Evolutionary conservation across 345 rosid genomes (phyloP).

Genomic region (Salix brachista): DNA sequence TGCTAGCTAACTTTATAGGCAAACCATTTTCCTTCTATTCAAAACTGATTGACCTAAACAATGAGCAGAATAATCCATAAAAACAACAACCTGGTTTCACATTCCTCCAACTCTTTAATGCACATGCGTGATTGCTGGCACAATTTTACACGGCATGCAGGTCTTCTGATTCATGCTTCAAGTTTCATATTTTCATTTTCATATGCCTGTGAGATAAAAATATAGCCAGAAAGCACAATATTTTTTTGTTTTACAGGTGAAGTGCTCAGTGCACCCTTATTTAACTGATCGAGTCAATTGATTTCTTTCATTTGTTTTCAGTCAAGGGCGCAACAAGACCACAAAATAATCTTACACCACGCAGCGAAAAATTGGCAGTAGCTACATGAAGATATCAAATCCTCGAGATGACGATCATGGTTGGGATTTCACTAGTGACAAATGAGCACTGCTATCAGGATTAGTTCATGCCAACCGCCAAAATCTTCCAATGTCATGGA

Average conservation of each 20-base stretch:
- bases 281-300: not conserved
- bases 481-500: not conserved
- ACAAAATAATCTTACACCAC: conserved; percentile 10
- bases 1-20: not conserved
- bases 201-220: too few species aligned
- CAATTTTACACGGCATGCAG: too few species aligned
- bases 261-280: not conserved
- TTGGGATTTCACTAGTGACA: too few species aligned
- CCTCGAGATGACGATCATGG: too few species aligned
- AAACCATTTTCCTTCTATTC: too few species aligned
- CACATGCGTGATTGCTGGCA: not conserved
- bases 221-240: too few species aligned
- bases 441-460: too few species aligned
- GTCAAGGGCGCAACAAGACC: conserved; percentile 21
- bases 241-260: too few species aligned
- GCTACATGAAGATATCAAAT: conserved; percentile 11
- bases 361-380: conserved; percentile 23
- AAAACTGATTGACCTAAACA: too few species aligned
- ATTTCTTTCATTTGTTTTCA: conserved; percentile 22
- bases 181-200: too few species aligned
- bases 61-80: too few species aligned
- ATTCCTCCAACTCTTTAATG: not conserved
- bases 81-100: not conserved
- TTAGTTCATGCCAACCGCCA: not conserved
- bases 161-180: too few species aligned